Base-by-base conservation (phyloP, 768 basidiomycete genomes). In the Cubamyces sp. region DNA sequence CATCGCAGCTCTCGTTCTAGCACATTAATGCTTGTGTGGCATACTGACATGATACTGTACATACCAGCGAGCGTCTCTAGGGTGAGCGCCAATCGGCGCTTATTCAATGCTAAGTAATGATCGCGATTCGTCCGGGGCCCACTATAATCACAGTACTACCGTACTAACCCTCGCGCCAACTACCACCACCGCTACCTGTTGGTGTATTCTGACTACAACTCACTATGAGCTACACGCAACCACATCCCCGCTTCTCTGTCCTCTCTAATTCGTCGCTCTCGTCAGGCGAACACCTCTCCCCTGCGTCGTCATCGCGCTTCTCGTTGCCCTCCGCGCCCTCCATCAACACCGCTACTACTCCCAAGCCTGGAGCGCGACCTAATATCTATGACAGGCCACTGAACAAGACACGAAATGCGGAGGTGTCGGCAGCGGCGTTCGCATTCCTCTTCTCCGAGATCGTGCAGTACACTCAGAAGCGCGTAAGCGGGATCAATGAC, bases 391-490 rank as follows among this genome's bases (percentile, higher is more conserved):
- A 98, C 70, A 83, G 95, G 60, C 87, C 84, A 50, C 81, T 97
- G 67, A 94, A 91, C 80, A 96, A 95, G 80, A 87, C 92, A 2
- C 86, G 92, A 45, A 82, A 85, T 14, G 76, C 87, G 25, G 96
- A 98, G 72, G 92, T 96, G 54, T 90, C 91, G 16, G 80, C 87
- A 5, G 82, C 88, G 3, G 90, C 94, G 0, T 95, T 93, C 72
- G 74, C 90, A 0, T 98, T 97, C 72, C 81, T 98, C 60, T 95
- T 98, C 75, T 91, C 91, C 4, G 96, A 98, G 76, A 81, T 95
- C 14, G 89, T 99, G 1, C 90, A 95, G 74, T 98, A 98, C 76
- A 96, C 94, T 1, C 97, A 98, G 77, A 95, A 93, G 70, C 86
- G 94, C 54, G 96, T 98, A 54, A 86, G 85, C 68, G 96, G 96